A percentile compares a stretch with the other conserved stretches of the same genome.
These are phyloP conservation scores for Wickerhamiella dianesei DNA, from an alignment of 805 yeast species.

Conservation along the genomic window DNA sequence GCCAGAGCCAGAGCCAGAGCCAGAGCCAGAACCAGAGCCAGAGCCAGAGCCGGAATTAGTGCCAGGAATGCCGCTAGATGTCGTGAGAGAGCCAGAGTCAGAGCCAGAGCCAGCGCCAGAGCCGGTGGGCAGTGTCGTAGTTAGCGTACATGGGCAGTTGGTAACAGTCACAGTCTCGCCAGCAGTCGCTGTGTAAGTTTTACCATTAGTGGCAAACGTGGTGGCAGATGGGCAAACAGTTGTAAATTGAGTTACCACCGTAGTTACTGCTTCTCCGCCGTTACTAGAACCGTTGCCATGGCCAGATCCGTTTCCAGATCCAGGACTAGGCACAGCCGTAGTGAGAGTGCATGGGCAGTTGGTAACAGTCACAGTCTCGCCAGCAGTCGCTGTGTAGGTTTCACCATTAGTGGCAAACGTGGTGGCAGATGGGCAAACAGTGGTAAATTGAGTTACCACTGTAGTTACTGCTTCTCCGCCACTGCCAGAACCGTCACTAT, in stretches of 20 bases:
- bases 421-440: slow-evolving; percentile 2
- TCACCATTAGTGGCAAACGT: slow-evolving; percentile 6
- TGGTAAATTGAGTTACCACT: background rate
- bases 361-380: slow-evolving; percentile 8
- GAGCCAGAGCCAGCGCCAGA: background rate
- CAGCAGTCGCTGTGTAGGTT: slow-evolving; percentile 3
- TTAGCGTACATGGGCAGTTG: slow-evolving; percentile 10
- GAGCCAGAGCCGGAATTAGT: background rate
- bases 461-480: no score
- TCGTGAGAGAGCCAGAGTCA: background rate
- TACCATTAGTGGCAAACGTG: background rate
- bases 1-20: background rate
- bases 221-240: slow-evolving; percentile 1
- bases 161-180: slow-evolving; percentile 9
- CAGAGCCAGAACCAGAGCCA: background rate
- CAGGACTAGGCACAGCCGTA: no score
- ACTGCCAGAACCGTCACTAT: background rate
- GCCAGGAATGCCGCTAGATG: background rate
- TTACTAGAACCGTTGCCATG: slow-evolving; percentile 3
- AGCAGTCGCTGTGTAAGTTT: background rate
- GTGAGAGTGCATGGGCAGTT: slow-evolving; percentile 11
- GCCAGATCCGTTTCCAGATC: slow-evolving; percentile 4
- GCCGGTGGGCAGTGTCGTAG: slow-evolving; percentile 1
- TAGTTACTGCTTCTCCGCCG: slow-evolving; percentile 1
- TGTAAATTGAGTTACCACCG: background rate